Evolutionary conservation across 106 monocot genomes (phyloP), one percentile per base, ranked within the genome.

Genomic region (Xerophyta viscosa): DNA sequence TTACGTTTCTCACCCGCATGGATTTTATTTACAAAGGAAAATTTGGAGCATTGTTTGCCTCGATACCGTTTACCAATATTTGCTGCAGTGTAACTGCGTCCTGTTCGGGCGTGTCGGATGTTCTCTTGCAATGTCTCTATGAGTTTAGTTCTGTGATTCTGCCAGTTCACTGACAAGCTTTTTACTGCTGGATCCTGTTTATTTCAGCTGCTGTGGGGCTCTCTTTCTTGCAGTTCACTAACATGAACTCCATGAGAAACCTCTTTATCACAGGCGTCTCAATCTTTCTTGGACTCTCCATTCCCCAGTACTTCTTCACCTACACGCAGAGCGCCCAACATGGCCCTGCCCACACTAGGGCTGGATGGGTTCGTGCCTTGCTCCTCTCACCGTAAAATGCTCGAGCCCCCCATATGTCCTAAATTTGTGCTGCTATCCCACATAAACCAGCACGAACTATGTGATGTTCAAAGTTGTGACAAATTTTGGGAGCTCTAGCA

Each of bases 211-310:
- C 96, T 0, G 86, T 98, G 29, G 96, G 96, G 13, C 85, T 98
- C 9, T 98, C 96, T 26, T 90, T 98, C 64, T 54, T 98, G 69
- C 96, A 98, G 74, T 98, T 98, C 79, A 98, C 96, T 27, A 98
- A 98, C 82, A 98, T 98, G 96, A 98, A 98, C 71, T 98, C 96
- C 2, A 98, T 98, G 96, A 69, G 96, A 39, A 98, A 86, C 68
- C 78, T 90, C 62, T 98, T 98, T 68, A 98, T 98, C 47, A 60
- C 54, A 0, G 96, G 96, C 2, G 85, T 90, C 52, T 71, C 89
- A 8, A 58, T 98, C 18, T 98, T 90, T 66, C 88, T 98, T 2
- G 96, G 96, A 8, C 67, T 98, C 0, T 98, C 96, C 21, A 61
- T 90, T 18, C 96, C 96, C 0, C 61, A 89, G 20, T 98, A 98